A percentile compares a stretch with the other conserved stretches of the same genome.
Evolutionary conservation across 2,329 filamentous ascomycete genomes (phyloP).

Genomic region (Sporothrix sp.): DNA sequence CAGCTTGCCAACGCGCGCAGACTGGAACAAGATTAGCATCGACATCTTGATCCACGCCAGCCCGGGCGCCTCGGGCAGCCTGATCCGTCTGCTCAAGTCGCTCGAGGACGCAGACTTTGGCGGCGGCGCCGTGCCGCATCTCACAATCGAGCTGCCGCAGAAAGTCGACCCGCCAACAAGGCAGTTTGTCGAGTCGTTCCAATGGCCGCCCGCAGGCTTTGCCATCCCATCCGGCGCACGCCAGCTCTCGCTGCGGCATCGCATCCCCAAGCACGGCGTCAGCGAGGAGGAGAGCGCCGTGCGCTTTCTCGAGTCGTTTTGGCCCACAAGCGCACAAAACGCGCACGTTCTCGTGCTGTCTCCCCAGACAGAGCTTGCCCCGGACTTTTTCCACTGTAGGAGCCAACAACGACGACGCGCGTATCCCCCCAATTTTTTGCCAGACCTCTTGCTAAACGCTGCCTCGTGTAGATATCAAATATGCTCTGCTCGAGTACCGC

Average conservation of each 20-base stretch:
- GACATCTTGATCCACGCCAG: conserved; percentile 78
- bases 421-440: not conserved
- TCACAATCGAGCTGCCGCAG: conserved; percentile 76
- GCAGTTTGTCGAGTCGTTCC: conserved; percentile 51
- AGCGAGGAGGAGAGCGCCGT: conserved; percentile 62
- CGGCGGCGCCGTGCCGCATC: conserved; percentile 56
- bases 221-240: conserved; percentile 34
- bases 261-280: conserved; percentile 51
- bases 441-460: not conserved
- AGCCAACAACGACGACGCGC: not conserved
- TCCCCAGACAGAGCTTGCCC: conserved; percentile 68
- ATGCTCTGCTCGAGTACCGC: conserved; percentile 63
- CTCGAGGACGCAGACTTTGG: conserved; percentile 67
- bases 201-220: conserved; percentile 51
- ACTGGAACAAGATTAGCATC: conserved; percentile 68
- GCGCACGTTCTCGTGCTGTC: conserved; percentile 80
- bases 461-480: conserved; percentile 54
- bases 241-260: conserved; percentile 62
- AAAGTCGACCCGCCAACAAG: conserved; percentile 56
- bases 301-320: conserved; percentile 79
- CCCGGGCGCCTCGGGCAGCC: conserved; percentile 57
- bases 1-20: conserved; percentile 30
- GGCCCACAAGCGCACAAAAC: conserved; percentile 53
- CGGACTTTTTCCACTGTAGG: conserved; percentile 69
- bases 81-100: conserved; percentile 69